phyloP scores from a whole-genome alignment of 1,139 yeast genomes.

The Yamadazyma sp. region DNA sequence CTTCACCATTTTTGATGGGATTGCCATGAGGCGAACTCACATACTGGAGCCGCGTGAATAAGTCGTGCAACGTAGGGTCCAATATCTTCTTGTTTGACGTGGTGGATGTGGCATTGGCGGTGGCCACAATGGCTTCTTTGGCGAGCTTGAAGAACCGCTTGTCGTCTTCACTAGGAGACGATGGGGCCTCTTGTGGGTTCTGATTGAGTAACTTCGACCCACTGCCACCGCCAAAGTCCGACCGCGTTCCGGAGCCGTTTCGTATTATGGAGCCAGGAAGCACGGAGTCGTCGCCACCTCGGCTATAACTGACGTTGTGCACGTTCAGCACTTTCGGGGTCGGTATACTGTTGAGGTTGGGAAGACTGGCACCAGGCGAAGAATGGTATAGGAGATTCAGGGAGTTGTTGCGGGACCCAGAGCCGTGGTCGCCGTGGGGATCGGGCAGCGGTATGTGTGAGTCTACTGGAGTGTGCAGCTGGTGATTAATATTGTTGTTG shows the following conservation, averaged over 20 bases:
- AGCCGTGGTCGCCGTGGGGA: too few relatives aligned
- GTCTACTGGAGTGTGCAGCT: too few relatives aligned
- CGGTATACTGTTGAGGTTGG: too few relatives aligned
- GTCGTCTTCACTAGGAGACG: slow-evolving; percentile 32
- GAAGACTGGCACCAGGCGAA: too few relatives aligned
- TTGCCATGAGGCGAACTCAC: slow-evolving; percentile 56
- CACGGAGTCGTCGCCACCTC: neutral
- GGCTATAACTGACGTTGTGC: neutral
- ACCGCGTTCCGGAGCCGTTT: neutral
- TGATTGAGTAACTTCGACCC: too few relatives aligned
- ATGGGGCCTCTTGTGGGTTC: neutral
- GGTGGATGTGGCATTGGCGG: slow-evolving; percentile 28
- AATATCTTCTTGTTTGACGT: slow-evolving; percentile 21
- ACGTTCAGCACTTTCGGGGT: neutral
- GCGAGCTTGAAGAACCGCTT: slow-evolving; percentile 43
- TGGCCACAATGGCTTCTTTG: slow-evolving; percentile 47
- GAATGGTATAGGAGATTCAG: neutral
- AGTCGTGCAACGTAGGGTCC: slow-evolving; percentile 57
- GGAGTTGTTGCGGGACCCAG: too few relatives aligned
- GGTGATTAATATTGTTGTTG: too few relatives aligned
- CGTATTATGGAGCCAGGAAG: neutral
- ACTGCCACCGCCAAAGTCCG: too few relatives aligned
- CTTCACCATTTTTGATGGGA: slow-evolving; percentile 38
- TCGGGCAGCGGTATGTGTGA: too few relatives aligned
- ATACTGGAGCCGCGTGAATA: slow-evolving; percentile 51